Conservation (phyloP, 768 basidiomycete genomes). For the Clavaria fumosa region DNA sequence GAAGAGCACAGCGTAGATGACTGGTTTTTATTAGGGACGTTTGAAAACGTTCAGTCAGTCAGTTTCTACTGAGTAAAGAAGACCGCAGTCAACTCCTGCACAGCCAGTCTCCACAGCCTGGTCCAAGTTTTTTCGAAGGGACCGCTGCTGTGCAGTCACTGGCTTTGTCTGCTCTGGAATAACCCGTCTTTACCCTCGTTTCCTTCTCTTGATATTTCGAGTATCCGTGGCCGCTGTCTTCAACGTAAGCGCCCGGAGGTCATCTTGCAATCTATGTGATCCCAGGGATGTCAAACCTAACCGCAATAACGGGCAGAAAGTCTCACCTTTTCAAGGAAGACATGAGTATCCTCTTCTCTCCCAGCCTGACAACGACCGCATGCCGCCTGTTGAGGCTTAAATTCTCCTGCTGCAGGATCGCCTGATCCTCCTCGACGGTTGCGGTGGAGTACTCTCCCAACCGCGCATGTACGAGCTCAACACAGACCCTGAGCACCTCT, state of each 20-base stretch:
- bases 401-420: constrained; percentile 20
- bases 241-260: background rate
- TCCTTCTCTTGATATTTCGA: background rate
- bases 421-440: constrained; percentile 37
- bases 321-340: background rate
- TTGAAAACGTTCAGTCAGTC: no score
- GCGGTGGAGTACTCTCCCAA: constrained; percentile 40
- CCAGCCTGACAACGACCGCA: constrained; percentile 60
- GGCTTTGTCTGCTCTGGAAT: background rate
- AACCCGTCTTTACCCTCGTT: background rate
- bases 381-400: constrained; percentile 35
- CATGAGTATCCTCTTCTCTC: constrained; percentile 59
- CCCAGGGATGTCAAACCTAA: background rate
- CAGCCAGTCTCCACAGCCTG: no score
- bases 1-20: no score
- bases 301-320: background rate
- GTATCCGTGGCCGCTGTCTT: background rate
- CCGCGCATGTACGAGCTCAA: constrained; percentile 34
- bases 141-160: no score
- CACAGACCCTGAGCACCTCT: constrained; percentile 30
- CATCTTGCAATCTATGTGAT: background rate
- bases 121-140: no score
- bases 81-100: no score
- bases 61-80: no score
- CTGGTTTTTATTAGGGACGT: no score